phyloP scores from a whole-genome alignment of 1,284 basidiomycete genomes.

The Boletellus deceptivus region DNA sequence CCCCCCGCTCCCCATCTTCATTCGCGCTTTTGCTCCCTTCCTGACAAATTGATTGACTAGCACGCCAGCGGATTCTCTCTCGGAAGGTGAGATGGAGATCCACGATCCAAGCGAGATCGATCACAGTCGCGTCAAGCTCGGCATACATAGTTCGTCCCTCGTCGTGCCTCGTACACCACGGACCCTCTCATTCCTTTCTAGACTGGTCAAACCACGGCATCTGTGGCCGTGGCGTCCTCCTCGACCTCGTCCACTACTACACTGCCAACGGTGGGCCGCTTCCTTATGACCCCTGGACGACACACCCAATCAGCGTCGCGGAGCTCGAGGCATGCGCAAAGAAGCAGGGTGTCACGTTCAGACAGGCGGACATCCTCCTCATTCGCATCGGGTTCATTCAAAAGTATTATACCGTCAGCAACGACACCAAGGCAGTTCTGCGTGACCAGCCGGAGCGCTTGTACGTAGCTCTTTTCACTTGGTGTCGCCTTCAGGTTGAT shows the following conservation, averaged over 20 bases:
- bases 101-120: slow-evolving; percentile 53
- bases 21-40: no score
- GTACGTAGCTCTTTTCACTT: slow-evolving; percentile 42
- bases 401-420: slow-evolving; percentile 48
- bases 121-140: slow-evolving; percentile 48
- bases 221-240: slow-evolving; percentile 67
- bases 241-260: slow-evolving; percentile 61
- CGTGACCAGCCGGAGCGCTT: slow-evolving; percentile 45
- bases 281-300: slow-evolving; percentile 66
- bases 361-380: slow-evolving; percentile 59
- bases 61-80: slow-evolving; percentile 45
- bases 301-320: slow-evolving; percentile 53
- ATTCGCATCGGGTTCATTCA: slow-evolving; percentile 64
- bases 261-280: slow-evolving; percentile 42
- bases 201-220: slow-evolving; percentile 77
- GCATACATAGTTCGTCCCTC: slow-evolving; percentile 59
- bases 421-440: slow-evolving; percentile 49
- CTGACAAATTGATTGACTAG: slow-evolving; percentile 29
- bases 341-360: slow-evolving; percentile 57
- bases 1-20: no score
- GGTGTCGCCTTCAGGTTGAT: no score
- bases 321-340: slow-evolving; percentile 63
- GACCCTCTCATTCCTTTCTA: slow-evolving; percentile 24
- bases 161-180: background rate
- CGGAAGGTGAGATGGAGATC: slow-evolving; percentile 46